phyloP scores from a whole-genome alignment of 2,329 filamentous ascomycete species.

The Tricladium varicosporioides region DNA sequence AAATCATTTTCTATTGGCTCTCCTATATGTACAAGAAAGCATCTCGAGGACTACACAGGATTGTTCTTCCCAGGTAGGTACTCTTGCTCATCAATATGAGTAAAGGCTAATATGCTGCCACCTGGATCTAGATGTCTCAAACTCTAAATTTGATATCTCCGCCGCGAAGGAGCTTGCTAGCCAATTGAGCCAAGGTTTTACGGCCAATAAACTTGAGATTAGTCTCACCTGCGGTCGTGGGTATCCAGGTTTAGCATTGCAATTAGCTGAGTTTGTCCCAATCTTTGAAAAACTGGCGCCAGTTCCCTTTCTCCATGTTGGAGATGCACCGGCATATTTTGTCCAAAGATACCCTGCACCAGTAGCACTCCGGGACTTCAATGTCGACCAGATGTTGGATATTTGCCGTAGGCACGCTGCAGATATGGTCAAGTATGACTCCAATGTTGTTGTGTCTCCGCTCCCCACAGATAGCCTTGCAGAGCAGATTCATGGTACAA shows the following conservation, averaged over 20 bases:
- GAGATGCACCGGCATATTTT: background rate
- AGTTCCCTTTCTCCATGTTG: background rate
- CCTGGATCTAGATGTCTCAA: background rate
- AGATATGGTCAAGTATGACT: background rate
- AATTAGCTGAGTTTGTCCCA: conserved; percentile 5
- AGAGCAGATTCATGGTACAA: background rate
- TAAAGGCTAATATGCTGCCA: background rate
- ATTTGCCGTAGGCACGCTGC: conserved; percentile 3
- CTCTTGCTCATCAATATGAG: background rate
- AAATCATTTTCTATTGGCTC: background rate
- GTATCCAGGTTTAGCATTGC: background rate
- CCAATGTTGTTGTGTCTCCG: background rate
- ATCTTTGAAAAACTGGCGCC: background rate
- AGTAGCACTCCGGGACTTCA: background rate
- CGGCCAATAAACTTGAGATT: conserved; percentile 1
- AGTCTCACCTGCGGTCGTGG: conserved; percentile 4
- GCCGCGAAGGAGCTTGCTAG: background rate
- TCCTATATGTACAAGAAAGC: conserved; percentile 2
- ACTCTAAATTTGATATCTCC: background rate
- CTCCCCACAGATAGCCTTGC: background rate
- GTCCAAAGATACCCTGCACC: background rate
- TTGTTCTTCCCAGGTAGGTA: conserved; percentile 11
- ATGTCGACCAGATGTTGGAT: background rate
- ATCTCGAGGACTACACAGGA: conserved; percentile 6
- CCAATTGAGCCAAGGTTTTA: conserved; percentile 1